Base-by-base conservation (phyloP, 2,329 filamentous ascomycete species). In the Chaetomium globosum region DNA sequence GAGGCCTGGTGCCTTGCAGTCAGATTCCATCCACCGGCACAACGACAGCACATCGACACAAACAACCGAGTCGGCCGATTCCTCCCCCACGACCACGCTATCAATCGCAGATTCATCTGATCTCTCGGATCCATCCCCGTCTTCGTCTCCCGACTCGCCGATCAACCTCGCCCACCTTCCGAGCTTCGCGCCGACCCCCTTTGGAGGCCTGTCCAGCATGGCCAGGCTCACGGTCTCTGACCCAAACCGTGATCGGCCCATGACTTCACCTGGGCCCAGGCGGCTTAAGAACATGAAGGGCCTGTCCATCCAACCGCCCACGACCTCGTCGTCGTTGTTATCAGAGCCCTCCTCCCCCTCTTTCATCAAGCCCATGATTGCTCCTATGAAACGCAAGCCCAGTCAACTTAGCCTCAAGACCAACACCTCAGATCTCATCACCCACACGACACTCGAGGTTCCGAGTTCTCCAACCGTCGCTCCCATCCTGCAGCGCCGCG, bases 101-200 rank as follows among this genome's bases (percentile, higher is more conserved):
- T 97, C 93, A 6, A 97, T 92, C 23, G 92, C 94, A 69, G 94
- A 97, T 78, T 96, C 93, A 5, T 94, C 92, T 9, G 91, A 92
- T 33, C 83, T 95, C 57, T 93, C 93, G 33, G 94, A 98, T 72
- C 89, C 92, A 8, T 97, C 94, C 5, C 93, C 95, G 3, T 94
- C 90, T 60, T 92, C 93, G 26, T 97, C 94, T 1, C 94, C 94
- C 9, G 93, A 97, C 77, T 97, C 95, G 2, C 92, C 93, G 1
- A 81, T 90, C 62, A 89, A 90, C 64, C 82, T 93, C 63, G 85
- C 89, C 63, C 88, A 91, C 3, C 82, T 92, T 53, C 87, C 86
- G 57, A 87, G 88, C 16, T 92, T 90, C 71, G 83, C 87, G 0
- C 83, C 85, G 4, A 85, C 87, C 7, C 82, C 81, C 3, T 87